phyloP scores from a whole-genome alignment of 1,139 yeast species.

The Pichia sp. region DNA sequence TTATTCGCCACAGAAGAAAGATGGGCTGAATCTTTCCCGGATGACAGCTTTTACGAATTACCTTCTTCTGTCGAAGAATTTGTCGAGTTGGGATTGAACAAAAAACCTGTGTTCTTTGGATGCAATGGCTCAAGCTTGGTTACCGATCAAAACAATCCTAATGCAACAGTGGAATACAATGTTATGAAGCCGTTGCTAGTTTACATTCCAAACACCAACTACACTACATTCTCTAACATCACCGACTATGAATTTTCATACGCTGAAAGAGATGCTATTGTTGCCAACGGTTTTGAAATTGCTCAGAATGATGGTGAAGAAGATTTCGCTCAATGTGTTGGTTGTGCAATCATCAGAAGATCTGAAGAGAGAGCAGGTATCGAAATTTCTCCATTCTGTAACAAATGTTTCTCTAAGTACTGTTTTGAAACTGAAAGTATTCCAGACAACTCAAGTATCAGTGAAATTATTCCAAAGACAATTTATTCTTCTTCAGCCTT shows the following conservation, averaged over 20 bases:
- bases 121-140: constrained; percentile 34
- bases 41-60: constrained; percentile 45
- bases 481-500: constrained; percentile 18
- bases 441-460: constrained; percentile 8
- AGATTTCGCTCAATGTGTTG: constrained; percentile 49
- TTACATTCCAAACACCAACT: constrained; percentile 51
- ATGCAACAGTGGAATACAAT: constrained; percentile 31
- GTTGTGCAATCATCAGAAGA: constrained; percentile 57
- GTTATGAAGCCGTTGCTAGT: constrained; percentile 48
- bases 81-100: constrained; percentile 39
- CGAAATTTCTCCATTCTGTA: constrained; percentile 33
- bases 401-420: constrained; percentile 36
- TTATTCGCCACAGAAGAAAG: constrained; percentile 35
- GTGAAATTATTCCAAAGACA: constrained; percentile 19
- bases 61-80: constrained; percentile 43
- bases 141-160: constrained; percentile 31
- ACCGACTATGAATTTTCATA: constrained; percentile 43
- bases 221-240: constrained; percentile 44
- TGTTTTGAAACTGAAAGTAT: constrained; percentile 30
- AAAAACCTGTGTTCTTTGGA: constrained; percentile 51
- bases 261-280: constrained; percentile 42
- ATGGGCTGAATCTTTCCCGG: constrained; percentile 39
- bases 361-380: constrained; percentile 42
- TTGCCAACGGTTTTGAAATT: constrained; percentile 51
- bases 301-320: constrained; percentile 40